phyloP scores from a whole-genome alignment of 495 filamentous ascomycete species.

The Neurospora tetrasperma region DNA sequence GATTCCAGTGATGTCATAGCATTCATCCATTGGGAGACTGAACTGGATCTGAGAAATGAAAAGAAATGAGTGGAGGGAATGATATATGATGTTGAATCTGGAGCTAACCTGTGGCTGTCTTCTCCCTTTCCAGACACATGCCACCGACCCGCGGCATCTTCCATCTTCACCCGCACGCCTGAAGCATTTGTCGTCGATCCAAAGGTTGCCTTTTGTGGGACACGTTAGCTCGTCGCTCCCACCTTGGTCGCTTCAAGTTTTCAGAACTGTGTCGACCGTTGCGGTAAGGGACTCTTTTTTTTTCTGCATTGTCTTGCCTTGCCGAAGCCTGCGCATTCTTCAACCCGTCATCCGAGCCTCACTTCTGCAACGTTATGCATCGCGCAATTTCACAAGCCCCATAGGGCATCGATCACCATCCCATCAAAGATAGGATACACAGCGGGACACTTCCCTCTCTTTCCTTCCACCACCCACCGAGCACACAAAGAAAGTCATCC shows the following conservation, averaged over 20 bases:
- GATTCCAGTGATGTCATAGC: slow-evolving; percentile 17
- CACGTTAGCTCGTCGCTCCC: slow-evolving; percentile 64
- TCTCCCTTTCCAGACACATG: slow-evolving; percentile 36
- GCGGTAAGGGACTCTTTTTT: slow-evolving; percentile 52
- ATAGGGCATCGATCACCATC: neutral
- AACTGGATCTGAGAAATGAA: slow-evolving; percentile 17
- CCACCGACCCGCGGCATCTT: slow-evolving; percentile 47
- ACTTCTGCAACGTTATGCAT: neutral
- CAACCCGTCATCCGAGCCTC: neutral
- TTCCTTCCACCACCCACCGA: neutral
- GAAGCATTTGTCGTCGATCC: slow-evolving; percentile 27
- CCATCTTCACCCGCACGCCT: slow-evolving; percentile 31
- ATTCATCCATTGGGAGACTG: slow-evolving; percentile 12
- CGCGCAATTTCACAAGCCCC: neutral
- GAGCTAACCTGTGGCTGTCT: slow-evolving; percentile 23
- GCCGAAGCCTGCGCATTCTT: slow-evolving; percentile 3
- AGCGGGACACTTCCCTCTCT: neutral
- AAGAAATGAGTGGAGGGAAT: slow-evolving; percentile 2
- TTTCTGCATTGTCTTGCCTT: neutral
- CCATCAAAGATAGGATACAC: neutral
- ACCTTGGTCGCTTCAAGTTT: slow-evolving; percentile 26
- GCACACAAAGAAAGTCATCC: neutral
- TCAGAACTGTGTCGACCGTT: slow-evolving; percentile 28
- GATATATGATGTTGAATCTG: neutral
- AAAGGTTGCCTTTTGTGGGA: slow-evolving; percentile 47